Base-by-base conservation (phyloP, 2,329 filamentous ascomycete genomes). In the Parafenestella ontariensis region DNA sequence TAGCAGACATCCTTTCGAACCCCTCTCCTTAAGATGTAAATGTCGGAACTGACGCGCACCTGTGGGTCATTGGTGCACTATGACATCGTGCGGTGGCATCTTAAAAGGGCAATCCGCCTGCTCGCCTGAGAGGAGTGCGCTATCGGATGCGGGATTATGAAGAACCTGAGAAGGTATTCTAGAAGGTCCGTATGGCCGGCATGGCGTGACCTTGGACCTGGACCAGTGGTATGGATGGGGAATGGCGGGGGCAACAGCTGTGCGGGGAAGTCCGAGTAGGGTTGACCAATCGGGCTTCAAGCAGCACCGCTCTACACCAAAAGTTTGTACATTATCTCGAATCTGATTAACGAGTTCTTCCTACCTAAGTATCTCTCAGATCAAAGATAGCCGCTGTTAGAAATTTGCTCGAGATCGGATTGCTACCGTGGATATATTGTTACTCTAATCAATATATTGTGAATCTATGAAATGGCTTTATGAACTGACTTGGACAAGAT, bases 1-100 rank as follows among this genome's bases (percentile, higher is more conserved):
- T 62, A 15, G 62, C 65, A 44, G 62, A 69, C 68, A 73, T 68
- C 24, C 41, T 39, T 54, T 42, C 37, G 15, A 34, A 23, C 26
- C 33, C 52, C 46, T 49, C 34, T 50, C 23, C n/a, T 20, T 39
- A 31, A 11, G 28, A 11, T 11, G 8, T 31, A 3, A 31, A 11
- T 11, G 10, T 23, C 36, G 7, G 36, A 21, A 39, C 5, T 21
- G 17, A 9, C 23, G 36, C 36, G 36, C 36, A 39, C 15, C 23
- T 39, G 36, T 21, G 18, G 18, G 3, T 39, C 36, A 23, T 10
- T 39, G 23, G 39, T 39, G 50, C 45, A 26, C 13, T 31, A 45
- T 50, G 40, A 39, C 36, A 17, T n/a, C 17, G 18, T 39, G 36
- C 36, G 18, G 17, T 13, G 7, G 7, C n/a, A 39, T 39, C 36